Conservation (phyloP, 2,329 filamentous ascomycete genomes). For the Peltaster fructicola region DNA sequence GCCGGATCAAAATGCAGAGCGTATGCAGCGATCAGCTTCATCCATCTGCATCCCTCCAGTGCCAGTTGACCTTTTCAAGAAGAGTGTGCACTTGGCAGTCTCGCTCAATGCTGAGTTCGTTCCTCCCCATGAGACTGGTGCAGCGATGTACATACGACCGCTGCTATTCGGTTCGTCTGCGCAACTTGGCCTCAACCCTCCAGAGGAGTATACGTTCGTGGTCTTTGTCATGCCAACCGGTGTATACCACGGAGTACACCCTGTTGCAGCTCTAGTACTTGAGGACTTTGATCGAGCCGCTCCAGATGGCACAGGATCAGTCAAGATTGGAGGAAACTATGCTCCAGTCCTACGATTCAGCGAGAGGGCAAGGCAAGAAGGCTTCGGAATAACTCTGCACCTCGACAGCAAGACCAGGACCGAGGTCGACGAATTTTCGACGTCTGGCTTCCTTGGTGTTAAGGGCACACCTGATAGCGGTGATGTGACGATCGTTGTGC, state of each 20-base stretch:
- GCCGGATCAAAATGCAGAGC: conserved; percentile 63
- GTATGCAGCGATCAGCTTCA: conserved; percentile 68
- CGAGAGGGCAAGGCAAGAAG: conserved; percentile 58
- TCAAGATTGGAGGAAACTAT: conserved; percentile 95
- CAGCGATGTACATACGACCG: conserved; percentile 83
- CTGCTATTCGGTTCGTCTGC: conserved; percentile 74
- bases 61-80: conserved; percentile 57
- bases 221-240: conserved; percentile 86
- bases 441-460: conserved; percentile 79
- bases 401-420: conserved; percentile 69
- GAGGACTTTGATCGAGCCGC: conserved; percentile 89
- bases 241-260: conserved; percentile 79
- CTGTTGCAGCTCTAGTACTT: conserved; percentile 73
- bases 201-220: conserved; percentile 80
- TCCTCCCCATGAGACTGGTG: conserved; percentile 73
- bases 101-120: conserved; percentile 79
- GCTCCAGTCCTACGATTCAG: conserved; percentile 80
- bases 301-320: conserved; percentile 75
- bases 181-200: conserved; percentile 69
- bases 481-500: conserved; percentile 59
- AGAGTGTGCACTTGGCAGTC: conserved; percentile 64
- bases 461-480: conserved; percentile 37
- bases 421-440: conserved; percentile 91
- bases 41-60: conserved; percentile 72
- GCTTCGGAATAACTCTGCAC: conserved; percentile 89